Evolutionary conservation across 2,329 filamentous ascomycete genomes (phyloP).

Genomic region (Paecilomyces fulvus): DNA sequence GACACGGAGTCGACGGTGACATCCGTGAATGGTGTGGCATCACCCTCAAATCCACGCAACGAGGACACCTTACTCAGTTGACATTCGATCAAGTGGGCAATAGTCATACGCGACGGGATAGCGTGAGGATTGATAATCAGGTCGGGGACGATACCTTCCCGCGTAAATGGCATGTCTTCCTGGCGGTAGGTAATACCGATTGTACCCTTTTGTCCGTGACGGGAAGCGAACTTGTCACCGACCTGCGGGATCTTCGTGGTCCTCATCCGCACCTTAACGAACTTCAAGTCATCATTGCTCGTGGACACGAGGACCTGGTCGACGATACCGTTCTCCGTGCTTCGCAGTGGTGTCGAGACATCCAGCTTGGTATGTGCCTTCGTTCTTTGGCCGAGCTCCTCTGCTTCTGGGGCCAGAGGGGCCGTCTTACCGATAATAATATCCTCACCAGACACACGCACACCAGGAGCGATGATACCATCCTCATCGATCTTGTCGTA

Average conservation of each 20-base stretch:
- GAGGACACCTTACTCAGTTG: constrained; percentile 92
- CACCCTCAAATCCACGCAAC: constrained; percentile 87
- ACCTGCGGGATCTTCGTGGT: constrained; percentile 98
- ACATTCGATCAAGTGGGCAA: constrained; percentile 99
- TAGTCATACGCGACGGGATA: constrained; percentile 99
- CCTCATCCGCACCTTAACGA: constrained; percentile 94
- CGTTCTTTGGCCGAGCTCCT: constrained; percentile 87
- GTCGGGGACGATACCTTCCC: constrained; percentile 85
- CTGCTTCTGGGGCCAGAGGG: constrained; percentile 82
- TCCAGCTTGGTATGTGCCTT: constrained; percentile 88
- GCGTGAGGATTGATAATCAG: constrained; percentile 99
- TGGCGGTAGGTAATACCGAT: constrained; percentile 97
- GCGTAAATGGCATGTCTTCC: constrained; percentile 97
- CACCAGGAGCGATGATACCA: constrained; percentile 86
- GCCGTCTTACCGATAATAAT: constrained; percentile 99
- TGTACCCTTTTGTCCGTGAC: constrained; percentile 98
- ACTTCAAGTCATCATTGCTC: constrained; percentile 86
- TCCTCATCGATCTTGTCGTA: constrained; percentile 98
- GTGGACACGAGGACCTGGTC: constrained; percentile 91
- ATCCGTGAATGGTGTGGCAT: constrained; percentile 95
- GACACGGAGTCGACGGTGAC: constrained; percentile 94
- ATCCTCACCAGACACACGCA: constrained; percentile 92
- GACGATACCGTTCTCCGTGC: constrained; percentile 93
- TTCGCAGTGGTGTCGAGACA: constrained; percentile 87
- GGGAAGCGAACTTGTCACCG: constrained; percentile 97